phyloP scores from a whole-genome alignment of 148 eudicot species.

The Suaeda aralocaspica region DNA sequence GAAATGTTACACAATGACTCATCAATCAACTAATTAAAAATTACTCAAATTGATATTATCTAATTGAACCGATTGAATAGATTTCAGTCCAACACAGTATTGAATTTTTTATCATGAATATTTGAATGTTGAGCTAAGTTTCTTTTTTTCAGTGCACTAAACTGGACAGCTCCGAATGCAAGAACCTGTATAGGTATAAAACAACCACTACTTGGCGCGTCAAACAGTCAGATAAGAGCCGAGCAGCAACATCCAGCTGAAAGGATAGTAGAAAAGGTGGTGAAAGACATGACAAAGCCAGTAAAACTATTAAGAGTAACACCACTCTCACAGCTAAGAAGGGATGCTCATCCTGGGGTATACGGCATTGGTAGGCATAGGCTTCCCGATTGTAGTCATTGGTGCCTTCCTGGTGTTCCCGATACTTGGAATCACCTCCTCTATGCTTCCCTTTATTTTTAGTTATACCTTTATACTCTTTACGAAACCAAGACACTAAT shows the following conservation, averaged over 20 bases:
- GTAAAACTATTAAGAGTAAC: constrained; percentile 37
- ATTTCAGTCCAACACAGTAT: too few species aligned
- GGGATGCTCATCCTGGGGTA: constrained; percentile 51
- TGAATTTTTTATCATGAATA: too few species aligned
- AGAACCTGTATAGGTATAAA: constrained; percentile 34
- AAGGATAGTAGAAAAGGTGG: constrained; percentile 36
- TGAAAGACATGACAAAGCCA: constrained; percentile 30
- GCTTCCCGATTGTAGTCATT: constrained; percentile 55
- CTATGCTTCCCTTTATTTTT: constrained; percentile 28
- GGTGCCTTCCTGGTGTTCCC: constrained; percentile 67
- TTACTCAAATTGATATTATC: too few species aligned
- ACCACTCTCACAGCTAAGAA: constrained; percentile 41
- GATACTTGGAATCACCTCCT: constrained; percentile 63
- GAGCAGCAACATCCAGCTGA: constrained; percentile 27
- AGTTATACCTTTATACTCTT: not conserved
- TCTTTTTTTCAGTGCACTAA: constrained; percentile 12
- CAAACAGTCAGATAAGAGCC: constrained; percentile 2
- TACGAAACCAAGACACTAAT: not conserved
- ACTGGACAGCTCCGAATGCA: constrained; percentile 29
- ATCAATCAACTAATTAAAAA: too few species aligned
- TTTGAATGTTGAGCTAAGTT: too few species aligned
- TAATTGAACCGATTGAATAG: too few species aligned
- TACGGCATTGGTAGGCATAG: constrained; percentile 34
- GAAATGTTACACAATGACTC: too few species aligned
- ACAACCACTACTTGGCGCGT: constrained; percentile 26